phyloP scores from a whole-genome alignment of 805 yeast genomes.

The Wickerhamiella musiphila region DNA sequence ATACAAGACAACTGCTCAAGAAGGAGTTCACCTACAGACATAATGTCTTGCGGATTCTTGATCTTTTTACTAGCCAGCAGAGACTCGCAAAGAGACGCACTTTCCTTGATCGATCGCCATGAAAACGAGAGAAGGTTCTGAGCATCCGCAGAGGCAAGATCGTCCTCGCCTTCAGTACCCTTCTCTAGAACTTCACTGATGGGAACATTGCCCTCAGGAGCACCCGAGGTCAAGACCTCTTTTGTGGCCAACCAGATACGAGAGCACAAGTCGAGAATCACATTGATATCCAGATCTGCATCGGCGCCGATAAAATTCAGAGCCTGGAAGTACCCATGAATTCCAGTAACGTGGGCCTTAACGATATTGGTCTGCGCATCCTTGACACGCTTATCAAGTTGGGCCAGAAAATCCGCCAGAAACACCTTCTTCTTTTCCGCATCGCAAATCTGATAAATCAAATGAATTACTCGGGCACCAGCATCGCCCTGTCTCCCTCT shows the following conservation, averaged over 20 bases:
- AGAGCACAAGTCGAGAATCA: conserved; percentile 5
- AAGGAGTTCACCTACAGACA: conserved; percentile 45
- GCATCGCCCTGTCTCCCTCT: conserved; percentile 56
- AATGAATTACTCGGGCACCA: conserved; percentile 51
- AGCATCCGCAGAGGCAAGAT: conserved; percentile 22
- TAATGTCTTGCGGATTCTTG: conserved; percentile 24
- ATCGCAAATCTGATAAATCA: conserved; percentile 25
- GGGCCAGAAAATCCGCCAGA: conserved; percentile 20
- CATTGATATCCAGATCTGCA: conserved; percentile 8
- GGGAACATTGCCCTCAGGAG: conserved; percentile 43
- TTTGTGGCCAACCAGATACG: conserved; percentile 30
- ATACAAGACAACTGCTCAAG: conserved; percentile 53
- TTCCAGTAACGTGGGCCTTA: conserved; percentile 31
- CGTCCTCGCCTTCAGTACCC: conserved; percentile 17
- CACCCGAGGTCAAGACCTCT: conserved; percentile 42
- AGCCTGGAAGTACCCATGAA: conserved; percentile 58
- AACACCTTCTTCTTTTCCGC: conserved; percentile 11
- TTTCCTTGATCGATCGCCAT: conserved; percentile 74
- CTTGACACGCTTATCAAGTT: conserved; percentile 18
- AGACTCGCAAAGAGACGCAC: conserved; percentile 32
- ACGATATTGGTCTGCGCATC: conserved; percentile 24
- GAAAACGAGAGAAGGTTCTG: conserved; percentile 42
- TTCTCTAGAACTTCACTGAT: conserved; percentile 24
- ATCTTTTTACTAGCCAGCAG: conserved; percentile 14
- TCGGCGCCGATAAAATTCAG: conserved; percentile 30